phyloP scores from a whole-genome alignment of 2,329 filamentous ascomycete genomes.

The Calycina herbarum region DNA sequence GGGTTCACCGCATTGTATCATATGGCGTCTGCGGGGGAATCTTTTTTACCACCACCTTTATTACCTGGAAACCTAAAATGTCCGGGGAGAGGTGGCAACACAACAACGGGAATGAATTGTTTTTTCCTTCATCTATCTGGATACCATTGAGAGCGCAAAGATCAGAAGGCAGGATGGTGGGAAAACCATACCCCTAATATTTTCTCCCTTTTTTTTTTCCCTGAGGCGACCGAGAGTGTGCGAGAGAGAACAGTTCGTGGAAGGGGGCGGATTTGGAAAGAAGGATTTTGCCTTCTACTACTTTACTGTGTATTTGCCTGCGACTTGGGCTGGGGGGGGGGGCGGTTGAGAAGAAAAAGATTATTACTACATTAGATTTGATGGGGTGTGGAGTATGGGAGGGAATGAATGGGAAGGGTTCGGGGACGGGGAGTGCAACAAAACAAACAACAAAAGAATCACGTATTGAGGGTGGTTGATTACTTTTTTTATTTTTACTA shows the following conservation, averaged over 20 bases:
- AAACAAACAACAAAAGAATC: too few relatives aligned
- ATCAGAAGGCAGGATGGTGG: slow-evolving; percentile 6
- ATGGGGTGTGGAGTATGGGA: not conserved
- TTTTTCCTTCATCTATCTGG: slow-evolving; percentile 11
- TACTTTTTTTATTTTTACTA: not conserved
- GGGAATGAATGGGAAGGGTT: not conserved
- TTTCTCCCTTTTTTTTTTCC: not conserved
- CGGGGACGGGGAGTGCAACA: not conserved
- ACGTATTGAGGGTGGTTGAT: not conserved
- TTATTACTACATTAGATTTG: not conserved
- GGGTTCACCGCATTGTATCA: slow-evolving; percentile 15
- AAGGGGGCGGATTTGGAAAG: not conserved
- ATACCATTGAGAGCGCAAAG: slow-evolving; percentile 10
- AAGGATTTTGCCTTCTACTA: not conserved
- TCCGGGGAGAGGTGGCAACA: not conserved
- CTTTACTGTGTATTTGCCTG: not conserved
- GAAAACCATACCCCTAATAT: not conserved
- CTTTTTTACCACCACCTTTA: not conserved
- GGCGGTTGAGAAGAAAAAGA: not conserved
- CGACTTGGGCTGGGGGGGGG: not conserved
- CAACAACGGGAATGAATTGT: not conserved
- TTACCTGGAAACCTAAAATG: not conserved
- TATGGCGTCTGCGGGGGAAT: slow-evolving; percentile 14
- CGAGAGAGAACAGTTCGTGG: not conserved
- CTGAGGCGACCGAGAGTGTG: not conserved